Percentiles rank a stretch among this genome's conserved stretches.
These are phyloP conservation scores for Podospora comata DNA, from an alignment of 495 filamentous ascomycete species.

Conservation along the genomic window DNA sequence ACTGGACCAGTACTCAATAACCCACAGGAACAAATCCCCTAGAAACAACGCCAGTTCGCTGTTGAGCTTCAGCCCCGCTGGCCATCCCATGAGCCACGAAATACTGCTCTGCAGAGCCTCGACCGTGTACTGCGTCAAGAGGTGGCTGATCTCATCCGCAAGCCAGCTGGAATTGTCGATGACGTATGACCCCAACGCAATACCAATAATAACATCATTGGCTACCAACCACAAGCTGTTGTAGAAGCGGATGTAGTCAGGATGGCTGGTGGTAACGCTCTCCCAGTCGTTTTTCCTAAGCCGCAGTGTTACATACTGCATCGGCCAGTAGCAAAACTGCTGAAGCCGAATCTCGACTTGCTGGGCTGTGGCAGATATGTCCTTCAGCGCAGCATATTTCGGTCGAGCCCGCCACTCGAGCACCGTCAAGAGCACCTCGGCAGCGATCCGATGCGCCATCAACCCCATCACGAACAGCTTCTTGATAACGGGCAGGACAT, in stretches of 20 bases:
- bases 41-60: slow-evolving; percentile 90
- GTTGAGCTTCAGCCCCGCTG: slow-evolving; percentile 97
- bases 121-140: slow-evolving; percentile 80
- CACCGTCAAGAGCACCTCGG: slow-evolving; percentile 73
- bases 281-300: slow-evolving; percentile 90
- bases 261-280: slow-evolving; percentile 90
- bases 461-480: slow-evolving; percentile 70
- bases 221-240: slow-evolving; percentile 98
- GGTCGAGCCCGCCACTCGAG: slow-evolving; percentile 86
- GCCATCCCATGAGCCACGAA: slow-evolving; percentile 93
- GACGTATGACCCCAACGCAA: slow-evolving; percentile 92
- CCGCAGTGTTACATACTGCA: slow-evolving; percentile 88
- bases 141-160: slow-evolving; percentile 71
- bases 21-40: slow-evolving; percentile 93
- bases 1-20: slow-evolving; percentile 96
- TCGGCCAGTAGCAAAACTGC: slow-evolving; percentile 99
- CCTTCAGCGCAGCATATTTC: slow-evolving; percentile 81
- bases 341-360: slow-evolving; percentile 97
- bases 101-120: slow-evolving; percentile 87
- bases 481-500: slow-evolving; percentile 75
- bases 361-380: slow-evolving; percentile 95
- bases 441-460: slow-evolving; percentile 74
- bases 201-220: slow-evolving; percentile 98
- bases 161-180: slow-evolving; percentile 91
- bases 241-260: slow-evolving; percentile 98